Percentiles rank a stretch among this genome's conserved stretches.
These are phyloP conservation scores for Coprinopsis sp. DNA, from an alignment of 768 basidiomycete species.

Conservation along the genomic window DNA sequence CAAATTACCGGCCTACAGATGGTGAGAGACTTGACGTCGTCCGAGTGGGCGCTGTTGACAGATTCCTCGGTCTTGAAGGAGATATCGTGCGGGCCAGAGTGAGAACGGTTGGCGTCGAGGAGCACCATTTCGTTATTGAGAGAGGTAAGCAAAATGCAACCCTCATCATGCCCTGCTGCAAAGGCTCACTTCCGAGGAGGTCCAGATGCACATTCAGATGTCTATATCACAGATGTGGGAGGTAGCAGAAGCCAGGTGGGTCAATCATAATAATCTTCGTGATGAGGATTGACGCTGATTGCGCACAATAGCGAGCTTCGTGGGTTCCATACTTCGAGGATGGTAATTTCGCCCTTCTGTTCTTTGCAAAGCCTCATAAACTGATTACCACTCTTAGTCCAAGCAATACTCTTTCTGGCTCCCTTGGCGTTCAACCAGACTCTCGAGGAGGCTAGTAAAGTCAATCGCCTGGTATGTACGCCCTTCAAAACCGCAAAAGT, in stretches of 20 bases:
- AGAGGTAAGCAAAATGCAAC: slow-evolving; percentile 31
- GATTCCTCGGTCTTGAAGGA: slow-evolving; percentile 27
- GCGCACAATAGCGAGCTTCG: slow-evolving; percentile 41
- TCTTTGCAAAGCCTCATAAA: neutral
- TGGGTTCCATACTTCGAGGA: slow-evolving; percentile 82
- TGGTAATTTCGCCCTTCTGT: slow-evolving; percentile 25
- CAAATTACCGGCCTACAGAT: slow-evolving; percentile 59
- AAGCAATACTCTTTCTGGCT: slow-evolving; percentile 81
- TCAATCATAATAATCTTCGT: neutral
- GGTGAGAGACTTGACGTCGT: slow-evolving; percentile 32
- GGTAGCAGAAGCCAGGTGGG: slow-evolving; percentile 51
- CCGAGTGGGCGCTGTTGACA: neutral
- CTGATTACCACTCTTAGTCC: slow-evolving; percentile 35
- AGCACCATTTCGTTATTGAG: slow-evolving; percentile 60
- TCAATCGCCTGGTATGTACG: slow-evolving; percentile 56
- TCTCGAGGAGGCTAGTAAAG: slow-evolving; percentile 60
- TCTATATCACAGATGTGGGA: slow-evolving; percentile 68
- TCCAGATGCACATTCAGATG: slow-evolving; percentile 44
- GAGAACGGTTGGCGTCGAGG: slow-evolving; percentile 69
- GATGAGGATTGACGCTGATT: slow-evolving; percentile 2
- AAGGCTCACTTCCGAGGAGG: slow-evolving; percentile 16
- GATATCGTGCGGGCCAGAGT: slow-evolving; percentile 75
- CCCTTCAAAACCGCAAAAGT: neutral
- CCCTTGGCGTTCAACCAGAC: slow-evolving; percentile 71
- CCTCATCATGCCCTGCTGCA: neutral